These are phyloP conservation scores for Murraya koenigii DNA, from an alignment of 345 rosid genomes.

Conservation along the genomic window DNA sequence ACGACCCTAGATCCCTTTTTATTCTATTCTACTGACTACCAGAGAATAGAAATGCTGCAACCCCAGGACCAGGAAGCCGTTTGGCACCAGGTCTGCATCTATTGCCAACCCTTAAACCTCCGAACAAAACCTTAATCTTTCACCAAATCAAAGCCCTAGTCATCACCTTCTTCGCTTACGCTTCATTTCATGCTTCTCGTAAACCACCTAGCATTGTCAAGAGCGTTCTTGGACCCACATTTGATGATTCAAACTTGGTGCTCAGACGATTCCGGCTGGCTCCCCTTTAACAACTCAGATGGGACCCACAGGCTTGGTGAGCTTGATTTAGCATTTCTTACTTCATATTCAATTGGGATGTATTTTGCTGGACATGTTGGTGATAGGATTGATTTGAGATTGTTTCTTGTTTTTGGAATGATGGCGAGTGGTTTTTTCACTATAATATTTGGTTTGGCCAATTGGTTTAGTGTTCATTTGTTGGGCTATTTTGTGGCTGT, in stretches of 20 bases:
- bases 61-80: conserved; percentile 20
- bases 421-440: conserved; percentile 82
- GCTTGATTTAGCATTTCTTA: conserved; percentile 85
- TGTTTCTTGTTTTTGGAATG: conserved; percentile 91
- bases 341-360: conserved; percentile 74
- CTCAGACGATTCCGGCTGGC: conserved; percentile 61
- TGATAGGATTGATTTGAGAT: conserved; percentile 76
- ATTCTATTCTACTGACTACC: too few species aligned
- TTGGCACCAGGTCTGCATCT: conserved; percentile 51
- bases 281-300: conserved; percentile 64
- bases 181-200: conserved; percentile 94
- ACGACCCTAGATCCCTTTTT: too few species aligned
- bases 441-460: conserved; percentile 68
- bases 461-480: conserved; percentile 69
- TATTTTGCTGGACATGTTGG: conserved; percentile 85
- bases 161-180: conserved; percentile 79
- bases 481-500: conserved; percentile 55
- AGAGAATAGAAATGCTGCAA: conserved; percentile 24
- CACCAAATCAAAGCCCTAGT: conserved; percentile 54
- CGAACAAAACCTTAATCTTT: conserved; percentile 59
- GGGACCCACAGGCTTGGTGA: conserved; percentile 84
- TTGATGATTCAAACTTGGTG: conserved; percentile 18
- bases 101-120: conserved; percentile 60
- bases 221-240: conserved; percentile 74
- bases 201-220: conserved; percentile 95